These are phyloP conservation scores for Phytopythium delawarense DNA, from an alignment of 352 stramenopile species.

Conservation along the genomic window DNA sequence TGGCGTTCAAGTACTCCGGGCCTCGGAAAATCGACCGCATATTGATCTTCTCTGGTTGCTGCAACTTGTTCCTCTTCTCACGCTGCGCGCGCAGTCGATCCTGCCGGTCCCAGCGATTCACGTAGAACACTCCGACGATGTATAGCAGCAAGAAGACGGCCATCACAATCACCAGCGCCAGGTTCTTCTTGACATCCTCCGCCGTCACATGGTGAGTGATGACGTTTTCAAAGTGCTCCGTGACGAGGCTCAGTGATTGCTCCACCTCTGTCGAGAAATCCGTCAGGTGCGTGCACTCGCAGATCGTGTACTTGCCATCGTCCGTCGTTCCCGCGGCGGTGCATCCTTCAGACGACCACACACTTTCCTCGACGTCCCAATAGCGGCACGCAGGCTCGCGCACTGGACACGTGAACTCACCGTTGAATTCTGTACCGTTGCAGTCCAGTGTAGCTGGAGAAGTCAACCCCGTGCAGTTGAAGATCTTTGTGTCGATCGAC, in stretches of 20 bases:
- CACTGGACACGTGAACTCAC: conserved; percentile 45
- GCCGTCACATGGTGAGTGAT: conserved; percentile 48
- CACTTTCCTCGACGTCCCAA: conserved; percentile 36
- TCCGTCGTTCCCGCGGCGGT: conserved; percentile 41
- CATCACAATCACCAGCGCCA: conserved; percentile 49
- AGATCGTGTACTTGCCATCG: conserved; percentile 68
- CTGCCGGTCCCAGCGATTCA: conserved; percentile 50
- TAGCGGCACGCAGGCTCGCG: conserved; percentile 50
- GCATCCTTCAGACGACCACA: conserved; percentile 63
- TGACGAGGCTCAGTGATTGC: conserved; percentile 50
- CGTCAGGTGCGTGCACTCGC: conserved; percentile 67
- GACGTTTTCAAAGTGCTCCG: conserved; percentile 57
- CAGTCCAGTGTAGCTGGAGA: conserved; percentile 34
- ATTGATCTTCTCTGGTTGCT: conserved; percentile 51
- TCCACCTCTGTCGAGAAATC: conserved; percentile 68
- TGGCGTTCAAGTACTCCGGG: conserved; percentile 51
- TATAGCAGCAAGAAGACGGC: conserved; percentile 49
- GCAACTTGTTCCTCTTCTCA: conserved; percentile 28
- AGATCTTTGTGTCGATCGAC: conserved; percentile 46
- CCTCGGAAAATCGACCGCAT: conserved; percentile 55
- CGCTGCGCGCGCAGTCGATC: conserved; percentile 33
- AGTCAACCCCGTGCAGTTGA: conserved; percentile 44
- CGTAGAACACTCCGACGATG: conserved; percentile 47
- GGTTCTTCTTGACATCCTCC: conserved; percentile 56
- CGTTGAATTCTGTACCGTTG: conserved; percentile 49